Percentiles rank a stretch among this genome's conserved stretches.
These are phyloP conservation scores for Mortierella sp. DNA, from an alignment of 371 early-diverging fungal species.

Conservation along the genomic window DNA sequence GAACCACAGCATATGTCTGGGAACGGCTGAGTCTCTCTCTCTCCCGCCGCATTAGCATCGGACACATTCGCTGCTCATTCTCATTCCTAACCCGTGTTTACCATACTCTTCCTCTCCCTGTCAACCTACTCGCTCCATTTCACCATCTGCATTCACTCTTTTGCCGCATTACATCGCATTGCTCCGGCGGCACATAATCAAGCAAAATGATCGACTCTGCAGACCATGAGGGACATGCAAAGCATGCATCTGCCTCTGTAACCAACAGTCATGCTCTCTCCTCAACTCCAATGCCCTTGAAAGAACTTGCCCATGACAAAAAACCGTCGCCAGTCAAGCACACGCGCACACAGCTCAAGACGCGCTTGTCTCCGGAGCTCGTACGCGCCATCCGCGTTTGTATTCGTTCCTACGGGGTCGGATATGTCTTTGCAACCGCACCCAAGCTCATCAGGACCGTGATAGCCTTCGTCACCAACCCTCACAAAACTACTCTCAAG, in stretches of 20 bases:
- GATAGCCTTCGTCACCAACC: slow-evolving; percentile 29
- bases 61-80: too few species aligned
- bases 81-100: too few species aligned
- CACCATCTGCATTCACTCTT: too few species aligned
- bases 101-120: too few species aligned
- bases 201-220: too few species aligned
- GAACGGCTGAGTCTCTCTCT: not conserved
- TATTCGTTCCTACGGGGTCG: slow-evolving; percentile 51
- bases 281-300: not conserved
- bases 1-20: too few species aligned
- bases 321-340: not conserved
- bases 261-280: not conserved
- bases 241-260: too few species aligned
- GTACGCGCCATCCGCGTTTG: slow-evolving; percentile 41
- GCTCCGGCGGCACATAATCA: too few species aligned
- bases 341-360: not conserved
- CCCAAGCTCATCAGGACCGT: slow-evolving; percentile 53
- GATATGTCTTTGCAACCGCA: slow-evolving; percentile 49
- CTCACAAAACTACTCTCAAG: slow-evolving; percentile 29
- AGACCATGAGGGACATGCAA: too few species aligned
- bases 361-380: slow-evolving; percentile 30
- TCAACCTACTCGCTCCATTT: too few species aligned
- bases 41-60: too few species aligned
- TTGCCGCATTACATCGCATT: too few species aligned
- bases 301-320: not conserved